Base-by-base conservation (phyloP, 2,329 filamentous ascomycete species). In the Pseudohalonectria lignicola region DNA sequence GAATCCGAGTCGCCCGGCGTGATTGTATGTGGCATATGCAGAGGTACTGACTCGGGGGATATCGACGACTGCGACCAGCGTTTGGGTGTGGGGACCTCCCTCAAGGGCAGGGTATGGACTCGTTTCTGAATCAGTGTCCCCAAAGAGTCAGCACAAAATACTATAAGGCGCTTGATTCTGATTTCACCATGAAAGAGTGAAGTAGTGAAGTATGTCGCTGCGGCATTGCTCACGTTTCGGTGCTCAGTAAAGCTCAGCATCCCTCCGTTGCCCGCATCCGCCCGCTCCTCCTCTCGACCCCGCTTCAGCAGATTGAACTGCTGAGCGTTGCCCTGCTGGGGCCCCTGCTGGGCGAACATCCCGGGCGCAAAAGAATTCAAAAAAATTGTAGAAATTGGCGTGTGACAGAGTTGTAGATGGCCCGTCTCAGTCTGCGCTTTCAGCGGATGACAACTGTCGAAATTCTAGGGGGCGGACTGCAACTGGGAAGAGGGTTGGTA, bases 31-130 rank as follows among this genome's bases (percentile, higher is more conserved):
- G 53, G 46, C 23, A 50, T 48, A 44, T 51, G 52, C 37, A 54
- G 53, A 37, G 46, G 41, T 23, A 37, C n/a, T 11, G 39, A 43
- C 11, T 41, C 41, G 37, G 44, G 38, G 10, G 39, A 34, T 35
- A 43, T 31, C 20, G 43, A 45, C 17, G 31, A 49, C 15, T 45
- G 51, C 5, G 52, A 43, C 50, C 55, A 57, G 48, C 55, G 54
- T 39, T 56, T 58, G 8, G 60, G 52, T 28, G 52, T 53, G 31
- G 66, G 65, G 21, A 66, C 66, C 9, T 61, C 63, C 41, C 69
- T 63, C 12, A 73, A 51, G 11, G 70, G 69, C 4, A 74, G 62
- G 32, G 66, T 64, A 40, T 74, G 69, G 13, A 73, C 44, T 29
- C 71, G 67, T 67, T 75, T 75, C 70, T 74, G 38, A 26, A n/a